These are phyloP conservation scores for Termitomyces eurrhizus DNA, from an alignment of 768 basidiomycete genomes.

Conservation along the genomic window DNA sequence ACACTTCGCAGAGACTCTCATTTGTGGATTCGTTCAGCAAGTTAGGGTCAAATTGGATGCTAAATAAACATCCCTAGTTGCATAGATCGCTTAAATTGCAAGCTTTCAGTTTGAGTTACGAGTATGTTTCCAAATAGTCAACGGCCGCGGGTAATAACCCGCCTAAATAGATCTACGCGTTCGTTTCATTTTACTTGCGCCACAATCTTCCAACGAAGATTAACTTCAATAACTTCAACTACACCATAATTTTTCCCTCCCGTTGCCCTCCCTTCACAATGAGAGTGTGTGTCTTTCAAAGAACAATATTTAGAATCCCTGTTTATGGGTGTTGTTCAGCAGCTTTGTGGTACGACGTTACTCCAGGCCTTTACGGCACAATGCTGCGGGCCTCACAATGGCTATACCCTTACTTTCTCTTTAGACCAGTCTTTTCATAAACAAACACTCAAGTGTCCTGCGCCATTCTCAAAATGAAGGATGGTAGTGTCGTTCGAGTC, in stretches of 20 bases:
- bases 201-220: neutral
- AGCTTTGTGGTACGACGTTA: neutral
- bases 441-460: neutral
- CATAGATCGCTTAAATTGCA: neutral
- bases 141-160: neutral
- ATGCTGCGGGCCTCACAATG: neutral
- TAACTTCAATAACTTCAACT: neutral
- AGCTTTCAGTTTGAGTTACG: neutral
- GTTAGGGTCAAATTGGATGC: neutral
- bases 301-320: neutral
- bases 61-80: neutral
- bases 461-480: neutral
- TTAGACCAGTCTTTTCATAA: neutral
- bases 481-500: neutral
- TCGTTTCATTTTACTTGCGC: neutral
- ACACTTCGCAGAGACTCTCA: neutral
- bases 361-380: neutral
- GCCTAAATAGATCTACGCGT: neutral
- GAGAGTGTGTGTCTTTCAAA: neutral
- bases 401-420: neutral
- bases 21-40: neutral
- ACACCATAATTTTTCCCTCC: neutral
- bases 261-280: neutral
- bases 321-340: conserved; percentile 1
- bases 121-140: neutral